Conservation (phyloP, 2,329 filamentous ascomycete species). For the Penicillium janthinellum region DNA sequence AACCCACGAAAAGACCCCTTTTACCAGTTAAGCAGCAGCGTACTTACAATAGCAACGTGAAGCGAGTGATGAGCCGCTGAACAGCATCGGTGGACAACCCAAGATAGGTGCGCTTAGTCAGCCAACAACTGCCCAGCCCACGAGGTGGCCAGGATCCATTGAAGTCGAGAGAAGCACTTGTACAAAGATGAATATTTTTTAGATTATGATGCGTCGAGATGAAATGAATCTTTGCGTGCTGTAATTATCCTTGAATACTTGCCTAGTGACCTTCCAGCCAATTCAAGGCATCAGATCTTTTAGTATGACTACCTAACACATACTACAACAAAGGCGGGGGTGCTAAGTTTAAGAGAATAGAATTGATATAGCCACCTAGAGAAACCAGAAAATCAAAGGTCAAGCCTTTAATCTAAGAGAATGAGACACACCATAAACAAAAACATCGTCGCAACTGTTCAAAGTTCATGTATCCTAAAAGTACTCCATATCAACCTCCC, state of each 20-base stretch:
- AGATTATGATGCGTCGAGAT: neutral
- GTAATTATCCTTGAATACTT: neutral
- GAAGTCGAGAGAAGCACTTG: neutral
- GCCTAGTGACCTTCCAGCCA: too few relatives aligned
- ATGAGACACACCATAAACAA: too few relatives aligned
- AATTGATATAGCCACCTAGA: too few relatives aligned
- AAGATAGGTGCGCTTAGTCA: conserved; percentile 15
- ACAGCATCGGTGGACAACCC: neutral
- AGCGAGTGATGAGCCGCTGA: conserved; percentile 9
- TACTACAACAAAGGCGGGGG: too few relatives aligned
- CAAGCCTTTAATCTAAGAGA: too few relatives aligned
- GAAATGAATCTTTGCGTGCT: neutral
- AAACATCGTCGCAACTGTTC: too few relatives aligned
- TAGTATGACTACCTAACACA: too few relatives aligned
- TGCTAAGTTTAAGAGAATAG: too few relatives aligned
- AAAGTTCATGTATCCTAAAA: too few relatives aligned
- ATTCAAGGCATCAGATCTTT: too few relatives aligned
- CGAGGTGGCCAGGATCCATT: too few relatives aligned
- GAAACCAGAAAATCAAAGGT: too few relatives aligned
- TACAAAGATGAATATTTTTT: neutral
- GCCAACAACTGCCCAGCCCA: neutral
- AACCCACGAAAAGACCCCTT: neutral
- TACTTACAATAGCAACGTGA: conserved; percentile 7
- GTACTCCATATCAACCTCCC: neutral
- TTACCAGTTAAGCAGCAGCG: neutral